phyloP scores from a whole-genome alignment of 129 eudicot species.

The Artemisia tridentata region DNA sequence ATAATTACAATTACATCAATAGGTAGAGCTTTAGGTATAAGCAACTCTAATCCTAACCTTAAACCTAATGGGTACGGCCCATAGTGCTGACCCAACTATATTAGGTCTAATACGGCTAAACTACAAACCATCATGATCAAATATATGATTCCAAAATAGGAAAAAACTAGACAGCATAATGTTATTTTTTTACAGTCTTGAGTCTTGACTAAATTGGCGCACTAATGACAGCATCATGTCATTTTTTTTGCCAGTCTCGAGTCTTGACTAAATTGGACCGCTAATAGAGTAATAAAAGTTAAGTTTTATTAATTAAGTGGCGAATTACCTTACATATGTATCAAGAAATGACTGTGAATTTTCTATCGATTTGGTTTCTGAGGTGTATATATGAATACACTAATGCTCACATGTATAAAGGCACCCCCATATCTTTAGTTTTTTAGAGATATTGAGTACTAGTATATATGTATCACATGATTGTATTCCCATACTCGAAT shows the following conservation, averaged over 20 bases:
- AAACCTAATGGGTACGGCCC: too few relatives aligned
- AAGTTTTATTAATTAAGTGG: not conserved
- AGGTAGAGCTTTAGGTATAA: too few relatives aligned
- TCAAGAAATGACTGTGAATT: conserved; percentile 4
- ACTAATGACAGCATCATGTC: not conserved
- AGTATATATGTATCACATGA: not conserved
- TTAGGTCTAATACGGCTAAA: too few relatives aligned
- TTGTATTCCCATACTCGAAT: conserved; percentile 2
- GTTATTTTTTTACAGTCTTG: too few relatives aligned
- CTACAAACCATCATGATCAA: too few relatives aligned
- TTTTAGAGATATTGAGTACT: not conserved
- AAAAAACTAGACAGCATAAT: too few relatives aligned
- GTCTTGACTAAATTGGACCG: conserved; percentile 6
- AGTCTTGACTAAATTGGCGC: too few relatives aligned
- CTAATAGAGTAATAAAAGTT: not conserved
- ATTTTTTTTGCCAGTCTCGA: not conserved
- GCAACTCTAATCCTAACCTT: too few relatives aligned
- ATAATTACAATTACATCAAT: too few relatives aligned
- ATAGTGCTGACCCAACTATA: too few relatives aligned
- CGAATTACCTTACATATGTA: not conserved
- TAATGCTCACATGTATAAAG: not conserved
- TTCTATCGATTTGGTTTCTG: not conserved
- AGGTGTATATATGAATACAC: not conserved
- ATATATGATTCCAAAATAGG: too few relatives aligned
- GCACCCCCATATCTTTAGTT: not conserved